A percentile compares a stretch with the other conserved stretches of the same genome.
Conservation (phyloP, 2,329 filamentous ascomycete genomes). For the Trichoderma koningii region DNA sequence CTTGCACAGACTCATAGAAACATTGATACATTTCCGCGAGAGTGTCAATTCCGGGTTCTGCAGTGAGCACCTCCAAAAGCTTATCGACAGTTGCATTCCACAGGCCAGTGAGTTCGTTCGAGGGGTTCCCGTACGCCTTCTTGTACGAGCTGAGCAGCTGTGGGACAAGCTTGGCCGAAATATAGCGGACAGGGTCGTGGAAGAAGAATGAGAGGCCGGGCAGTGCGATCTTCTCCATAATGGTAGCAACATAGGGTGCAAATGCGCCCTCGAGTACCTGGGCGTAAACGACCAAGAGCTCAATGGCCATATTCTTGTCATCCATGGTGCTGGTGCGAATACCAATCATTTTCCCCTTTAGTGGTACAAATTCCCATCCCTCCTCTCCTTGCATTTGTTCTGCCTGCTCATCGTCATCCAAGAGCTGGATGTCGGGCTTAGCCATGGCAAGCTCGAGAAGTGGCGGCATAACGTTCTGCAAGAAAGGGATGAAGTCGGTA, state of each 20-base stretch:
- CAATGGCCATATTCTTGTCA: constrained; percentile 99
- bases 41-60: constrained; percentile 93
- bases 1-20: constrained; percentile 97
- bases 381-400: constrained; percentile 92
- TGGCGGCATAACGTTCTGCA: constrained; percentile 91
- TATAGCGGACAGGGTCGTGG: constrained; percentile 94
- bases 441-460: constrained; percentile 87
- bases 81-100: constrained; percentile 88
- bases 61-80: constrained; percentile 87
- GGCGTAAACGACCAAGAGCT: constrained; percentile 94
- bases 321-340: constrained; percentile 97
- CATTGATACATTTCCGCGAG: constrained; percentile 99
- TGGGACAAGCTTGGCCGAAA: constrained; percentile 91
- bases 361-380: constrained; percentile 93
- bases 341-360: constrained; percentile 97
- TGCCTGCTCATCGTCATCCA: constrained; percentile 93
- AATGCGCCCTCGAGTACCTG: constrained; percentile 93
- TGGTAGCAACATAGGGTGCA: constrained; percentile 85
- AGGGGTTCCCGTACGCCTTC: constrained; percentile 81
- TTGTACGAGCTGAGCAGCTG: constrained; percentile 93
- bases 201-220: constrained; percentile 98
- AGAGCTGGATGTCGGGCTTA: constrained; percentile 93
- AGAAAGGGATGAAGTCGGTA: constrained; percentile 86
- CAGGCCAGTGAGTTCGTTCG: constrained; percentile 74
- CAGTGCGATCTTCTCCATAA: constrained; percentile 95